These are phyloP conservation scores for Candida rishiriensis DNA, from an alignment of 805 yeast species.

Conservation along the genomic window DNA sequence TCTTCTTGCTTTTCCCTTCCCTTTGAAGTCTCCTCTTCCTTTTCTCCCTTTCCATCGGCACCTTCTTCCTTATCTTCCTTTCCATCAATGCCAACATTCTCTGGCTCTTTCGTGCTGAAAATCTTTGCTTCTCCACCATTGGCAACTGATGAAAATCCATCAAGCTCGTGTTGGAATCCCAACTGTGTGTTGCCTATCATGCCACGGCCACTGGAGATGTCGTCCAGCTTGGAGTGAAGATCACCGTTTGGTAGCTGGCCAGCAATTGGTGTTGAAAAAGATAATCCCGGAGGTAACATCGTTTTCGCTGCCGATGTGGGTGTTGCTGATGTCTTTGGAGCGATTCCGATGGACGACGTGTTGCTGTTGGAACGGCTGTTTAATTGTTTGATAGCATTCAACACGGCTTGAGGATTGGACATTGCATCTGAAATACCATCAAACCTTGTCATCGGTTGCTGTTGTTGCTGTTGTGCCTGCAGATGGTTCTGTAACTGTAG, in stretches of 20 bases:
- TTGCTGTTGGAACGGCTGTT: conserved; percentile 4
- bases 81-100: no score
- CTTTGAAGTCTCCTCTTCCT: no score
- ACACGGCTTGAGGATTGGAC: conserved; percentile 21
- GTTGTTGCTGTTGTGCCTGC: conserved; percentile 4
- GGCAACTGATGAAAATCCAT: no score
- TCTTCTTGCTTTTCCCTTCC: no score
- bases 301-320: conserved; percentile 1
- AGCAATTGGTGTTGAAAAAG: not conserved
- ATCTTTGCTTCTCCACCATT: no score
- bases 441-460: conserved; percentile 14
- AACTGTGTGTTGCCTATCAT: no score
- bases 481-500: conserved; percentile 4
- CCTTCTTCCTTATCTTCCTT: not conserved
- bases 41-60: not conserved
- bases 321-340: conserved; percentile 5
- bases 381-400: conserved; percentile 22
- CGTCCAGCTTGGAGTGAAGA: not conserved
- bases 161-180: no score
- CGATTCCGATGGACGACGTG: not conserved
- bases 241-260: not conserved
- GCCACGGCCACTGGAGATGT: no score
- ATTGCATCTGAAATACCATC: not conserved
- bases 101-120: no score
- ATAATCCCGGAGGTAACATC: conserved; percentile 11